Percentiles rank a stretch among this genome's conserved stretches.
Evolutionary conservation across 306 rosid genomes (phyloP).

Genomic region (Carpinus viminea): DNA sequence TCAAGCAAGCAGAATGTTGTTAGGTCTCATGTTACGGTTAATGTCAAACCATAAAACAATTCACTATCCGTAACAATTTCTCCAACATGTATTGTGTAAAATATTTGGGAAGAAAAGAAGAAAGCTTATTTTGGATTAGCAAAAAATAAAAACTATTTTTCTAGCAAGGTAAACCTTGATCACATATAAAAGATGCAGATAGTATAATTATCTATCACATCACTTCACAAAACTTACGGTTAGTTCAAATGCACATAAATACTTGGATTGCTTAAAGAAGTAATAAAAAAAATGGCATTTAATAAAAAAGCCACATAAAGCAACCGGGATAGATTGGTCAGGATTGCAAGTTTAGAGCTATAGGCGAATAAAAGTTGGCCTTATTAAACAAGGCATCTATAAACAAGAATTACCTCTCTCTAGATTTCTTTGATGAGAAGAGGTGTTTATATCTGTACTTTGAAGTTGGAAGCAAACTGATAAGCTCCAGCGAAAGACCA

Average conservation of each 20-base stretch:
- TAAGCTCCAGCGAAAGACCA: constrained; percentile 80
- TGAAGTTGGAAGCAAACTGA: constrained; percentile 72
- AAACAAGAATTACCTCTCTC: constrained; percentile 56
- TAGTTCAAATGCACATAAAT: neutral
- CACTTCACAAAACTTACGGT: neutral
- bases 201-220: neutral
- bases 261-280: neutral
- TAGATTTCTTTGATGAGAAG: constrained; percentile 69
- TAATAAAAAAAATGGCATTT: neutral
- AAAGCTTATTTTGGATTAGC: neutral
- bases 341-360: neutral
- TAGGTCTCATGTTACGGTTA: neutral
- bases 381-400: neutral
- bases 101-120: neutral
- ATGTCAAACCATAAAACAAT: neutral
- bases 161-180: neutral
- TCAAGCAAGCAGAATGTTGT: neutral
- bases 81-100: neutral
- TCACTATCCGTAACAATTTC: neutral
- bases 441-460: constrained; percentile 66
- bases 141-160: neutral
- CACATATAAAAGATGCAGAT: neutral
- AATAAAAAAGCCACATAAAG: neutral
- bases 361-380: neutral
- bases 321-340: neutral